A percentile compares a stretch with the other conserved stretches of the same genome.
phyloP scores from a whole-genome alignment of 176 grass and related monocot genomes.

The Carex cristatella region DNA sequence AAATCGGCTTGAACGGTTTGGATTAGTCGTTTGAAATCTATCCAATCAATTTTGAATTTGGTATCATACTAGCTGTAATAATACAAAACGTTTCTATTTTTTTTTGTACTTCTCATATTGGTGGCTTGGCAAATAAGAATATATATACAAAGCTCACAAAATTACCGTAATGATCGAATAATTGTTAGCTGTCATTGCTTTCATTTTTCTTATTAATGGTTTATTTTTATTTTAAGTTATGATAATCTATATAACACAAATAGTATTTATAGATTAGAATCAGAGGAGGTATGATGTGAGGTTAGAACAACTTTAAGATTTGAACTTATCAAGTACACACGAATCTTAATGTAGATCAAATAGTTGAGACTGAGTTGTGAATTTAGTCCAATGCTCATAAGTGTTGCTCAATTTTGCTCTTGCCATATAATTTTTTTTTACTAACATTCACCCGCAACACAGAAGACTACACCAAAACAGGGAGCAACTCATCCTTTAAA shows the following conservation, averaged over 20 bases:
- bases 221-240: not conserved
- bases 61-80: not conserved
- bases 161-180: not conserved
- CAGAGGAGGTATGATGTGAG: no score
- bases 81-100: not conserved
- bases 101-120: not conserved
- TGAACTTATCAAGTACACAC: no score
- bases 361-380: no score
- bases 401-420: not conserved
- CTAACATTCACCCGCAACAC: not conserved
- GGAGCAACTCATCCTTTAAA: not conserved
- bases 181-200: not conserved
- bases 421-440: not conserved
- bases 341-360: no score
- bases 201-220: not conserved
- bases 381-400: not conserved
- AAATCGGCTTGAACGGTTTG: no score
- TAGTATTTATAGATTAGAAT: no score
- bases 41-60: no score
- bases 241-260: not conserved
- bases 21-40: no score
- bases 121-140: not conserved
- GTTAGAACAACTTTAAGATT: no score
- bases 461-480: not conserved
- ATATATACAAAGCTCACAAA: not conserved